Base-by-base conservation (phyloP, 495 filamentous ascomycete genomes). In the Aspergillus kassunensis region DNA sequence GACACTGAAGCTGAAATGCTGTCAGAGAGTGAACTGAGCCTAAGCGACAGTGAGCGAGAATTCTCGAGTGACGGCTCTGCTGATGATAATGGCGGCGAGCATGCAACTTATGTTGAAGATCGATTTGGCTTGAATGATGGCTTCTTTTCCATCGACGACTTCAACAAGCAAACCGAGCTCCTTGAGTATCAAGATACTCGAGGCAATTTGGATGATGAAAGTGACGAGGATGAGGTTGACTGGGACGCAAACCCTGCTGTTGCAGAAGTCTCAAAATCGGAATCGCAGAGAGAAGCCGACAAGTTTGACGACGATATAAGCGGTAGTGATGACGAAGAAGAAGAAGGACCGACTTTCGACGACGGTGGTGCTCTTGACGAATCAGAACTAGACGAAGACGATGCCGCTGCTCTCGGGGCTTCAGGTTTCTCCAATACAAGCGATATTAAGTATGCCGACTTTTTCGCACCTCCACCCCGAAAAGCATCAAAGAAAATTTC, bases 131-230 rank as follows among this genome's bases (percentile, higher is more conserved):
- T 90, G 18, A 98, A 98, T 64, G 93, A 98, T 61, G 93, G 90
- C 4, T 98, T 98, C 71, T 98, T 98, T 71, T 96, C 90, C 1
- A 95, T 98, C 54, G 91, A 97, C 53, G 85, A 96, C 44, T 98
- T 98, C 79, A 98, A 98, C 77, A 89, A 85, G 59, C 87, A 95
- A 61, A 86, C 89, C 4, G 88, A 95, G 59, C 80, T 84, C 51
- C 79, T 95, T 27, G 95, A 97, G 65, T 82, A 86, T 57, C 85
- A 88, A 65, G 93, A 97, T 71, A 76, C 66, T 13, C 69, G 74
- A 46, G 86, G 83, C 4, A 87, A 87, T 55, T 79, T 81, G 6
- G 79, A 81, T 55, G 79, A 84, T 41, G 76, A 76, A 24, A 79
- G 73, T 49, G 90, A 92, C 40, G 91, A 95, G 39, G 90, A 95